Evolutionary conservation across 495 filamentous ascomycete genomes (phyloP), one percentile per base, ranked within the genome.

Genomic region (Aspergillus cristatus): DNA sequence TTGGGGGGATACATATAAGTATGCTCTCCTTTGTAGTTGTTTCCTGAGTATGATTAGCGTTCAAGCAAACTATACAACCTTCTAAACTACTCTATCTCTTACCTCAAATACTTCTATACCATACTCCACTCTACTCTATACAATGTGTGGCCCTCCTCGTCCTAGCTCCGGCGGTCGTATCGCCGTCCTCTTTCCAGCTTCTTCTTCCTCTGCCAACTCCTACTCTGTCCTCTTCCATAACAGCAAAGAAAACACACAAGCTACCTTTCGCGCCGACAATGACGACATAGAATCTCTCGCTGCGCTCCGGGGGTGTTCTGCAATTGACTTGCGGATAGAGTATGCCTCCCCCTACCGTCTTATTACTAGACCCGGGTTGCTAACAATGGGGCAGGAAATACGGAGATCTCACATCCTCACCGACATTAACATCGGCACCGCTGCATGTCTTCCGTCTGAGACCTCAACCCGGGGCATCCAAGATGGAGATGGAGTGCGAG

Each of bases 401-500:
- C 30, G 63, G 63, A 3, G 63, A 67, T 37, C 43, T 67, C 24
- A 54, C 63, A 6, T 28, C 44, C 6, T 7, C 35, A 18, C 35
- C 7, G 10, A 11, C 20, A 29, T 31, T 2, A 5, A 2, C 18
- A 0, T 30, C 20, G 2, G 13, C 43, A 2, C 60, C 55, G 3
- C 44, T 63, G 0, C 38, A 63, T 16, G 34, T 38, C 6, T 63
- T 63, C 38, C 34, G 26, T 13, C 18, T 65, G 15, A 16, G 18
- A 17, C 40, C 32, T n/a, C 38, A 18, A 5, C 13, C 35, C 0
- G 24, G 26, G 1, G 10, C 22, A 10, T 14, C 14, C 12, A 26
- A 34, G 11, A 20, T 26, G 28, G 50, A 54, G 33, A 52, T 67
- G 17, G 75, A 75, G 42, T 67, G 75, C 3, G 53, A 65, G 42